Evolutionary conservation across 192 early-diverging fungal species (phyloP), one percentile per base, ranked within the genome.

Genomic region (Linderina pennispora): DNA sequence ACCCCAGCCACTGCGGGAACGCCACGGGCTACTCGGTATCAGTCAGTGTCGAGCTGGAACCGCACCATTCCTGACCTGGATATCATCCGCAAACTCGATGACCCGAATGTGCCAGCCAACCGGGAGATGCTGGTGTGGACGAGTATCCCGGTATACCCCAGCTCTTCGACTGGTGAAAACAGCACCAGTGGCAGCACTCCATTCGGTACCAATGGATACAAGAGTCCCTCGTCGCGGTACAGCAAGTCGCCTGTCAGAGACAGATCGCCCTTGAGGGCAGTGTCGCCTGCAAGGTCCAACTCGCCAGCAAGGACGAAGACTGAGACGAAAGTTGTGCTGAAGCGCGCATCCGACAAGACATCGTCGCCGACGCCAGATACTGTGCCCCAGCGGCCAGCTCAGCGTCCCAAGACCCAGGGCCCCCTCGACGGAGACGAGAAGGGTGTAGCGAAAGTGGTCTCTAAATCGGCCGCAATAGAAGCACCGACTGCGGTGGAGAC

Each of bases 111-210:
- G 2, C 25, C 23, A n/a, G 35, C 14, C 13, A 23, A 26, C 14
- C 19, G 39, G 4, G 48, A 40, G 0, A 8, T 21, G 15, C 53
- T 67, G 3, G 52, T 33, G 4, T 69, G 65, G 65, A 66, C 64
- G 0, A 56, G 64, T 14, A 14, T 36, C 31, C 15, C 18, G 4
- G 44, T 45, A n/a, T 13, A 23, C 16, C 38, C 63, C 51, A 0
- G 48, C 5, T 31, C 28, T 31, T 5, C 6, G 11, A 8, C 28
- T 8, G 28, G 6, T 31, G 28, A 5, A 31, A 11, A 5, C 28
- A 31, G 11, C 28, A 8, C 6, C 5, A 31, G 5, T 11, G 6
- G 6, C 28, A 5, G 28, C 5, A 8, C 28, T 31, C 6, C 28
- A 31, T 5, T 11, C 28, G 11, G 5, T 8, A 8, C 6, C 28